Percentiles rank a stretch among this genome's conserved stretches.
phyloP scores from a whole-genome alignment of 1,284 basidiomycete genomes.

The Ganoderma boninense region DNA sequence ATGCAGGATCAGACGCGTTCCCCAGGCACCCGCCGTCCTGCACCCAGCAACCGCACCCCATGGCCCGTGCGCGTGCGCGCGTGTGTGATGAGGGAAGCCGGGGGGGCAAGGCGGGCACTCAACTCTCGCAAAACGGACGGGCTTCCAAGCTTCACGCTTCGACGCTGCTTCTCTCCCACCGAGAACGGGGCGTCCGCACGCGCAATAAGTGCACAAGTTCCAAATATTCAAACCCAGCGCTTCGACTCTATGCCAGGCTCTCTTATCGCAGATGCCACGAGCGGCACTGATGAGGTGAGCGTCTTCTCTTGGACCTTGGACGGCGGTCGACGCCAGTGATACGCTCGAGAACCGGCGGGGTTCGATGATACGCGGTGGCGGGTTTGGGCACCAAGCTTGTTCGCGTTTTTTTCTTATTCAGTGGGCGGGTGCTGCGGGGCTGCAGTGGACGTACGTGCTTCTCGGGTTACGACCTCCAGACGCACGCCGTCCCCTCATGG shows the following conservation, averaged over 20 bases:
- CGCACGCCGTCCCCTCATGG: background rate
- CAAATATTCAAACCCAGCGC: background rate
- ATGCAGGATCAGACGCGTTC: constrained; percentile 3
- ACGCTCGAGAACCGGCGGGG: background rate
- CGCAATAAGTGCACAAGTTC: background rate
- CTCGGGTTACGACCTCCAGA: background rate
- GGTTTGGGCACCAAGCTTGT: background rate
- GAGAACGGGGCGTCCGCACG: background rate
- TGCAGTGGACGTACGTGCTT: background rate
- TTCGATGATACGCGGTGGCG: constrained; percentile 2
- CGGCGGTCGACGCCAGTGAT: background rate
- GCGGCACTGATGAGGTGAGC: constrained; percentile 6
- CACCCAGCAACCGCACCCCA: constrained; percentile 1
- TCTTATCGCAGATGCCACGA: background rate
- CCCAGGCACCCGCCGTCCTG: background rate
- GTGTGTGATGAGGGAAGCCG: background rate
- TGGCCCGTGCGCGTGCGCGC: background rate
- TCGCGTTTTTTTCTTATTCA: background rate
- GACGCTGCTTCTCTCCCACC: background rate
- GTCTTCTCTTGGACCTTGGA: background rate
- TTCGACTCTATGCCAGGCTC: background rate
- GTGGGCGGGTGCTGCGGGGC: background rate
- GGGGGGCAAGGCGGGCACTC: too few relatives aligned
- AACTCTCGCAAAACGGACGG: background rate
- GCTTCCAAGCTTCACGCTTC: background rate